Base-by-base conservation (phyloP, 2,329 filamentous ascomycete species). In the Alternaria gaisen region DNA sequence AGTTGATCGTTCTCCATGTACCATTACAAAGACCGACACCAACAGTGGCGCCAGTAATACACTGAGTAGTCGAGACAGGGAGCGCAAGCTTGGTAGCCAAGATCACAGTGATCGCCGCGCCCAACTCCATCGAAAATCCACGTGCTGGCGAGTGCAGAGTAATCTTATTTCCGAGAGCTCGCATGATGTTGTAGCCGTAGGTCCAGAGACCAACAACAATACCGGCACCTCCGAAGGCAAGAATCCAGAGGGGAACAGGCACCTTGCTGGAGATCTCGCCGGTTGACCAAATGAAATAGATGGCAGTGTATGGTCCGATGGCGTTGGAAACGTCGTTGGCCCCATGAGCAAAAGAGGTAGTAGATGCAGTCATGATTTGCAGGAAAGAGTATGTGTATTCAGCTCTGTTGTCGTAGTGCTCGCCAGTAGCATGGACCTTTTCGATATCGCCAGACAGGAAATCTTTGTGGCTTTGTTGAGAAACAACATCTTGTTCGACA, bases 331-430 rank as follows among this genome's bases (percentile, higher is more conserved):
- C 85, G 61, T 90, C 88, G 76, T 90, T 91, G 66, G 88, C 88
- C 20, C 88, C 88, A 77, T 91, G 90, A 1, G 89, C 88, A 70
- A 92, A 91, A 1, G 89, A 91, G 4, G 89, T 88, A 40, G 89
- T 91, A 77, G 88, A 89, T 60, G 90, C 90, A 43, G 90, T 77
- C 47, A 80, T 52, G 53, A 77, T 68, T 53, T 78, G 76, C 5
- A 76, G 64, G 65, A 75, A 84, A 1, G 81, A 82, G 74, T 79
- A 84, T 14, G 81, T 75, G 70, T 84, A 81, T 68, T 84, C 83
- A 30, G 82, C 81, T 63, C 85, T 83, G 77, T 90, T 90, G 69
- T 88, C 83, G 76, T 85, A 90, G 72, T 88, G 87, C 28, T 82
- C 77, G 2, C 85, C 87, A 28, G 81, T 82, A 16, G 85, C 85